phyloP scores from a whole-genome alignment of 257 asterid genomes.

The Nicotiana benthamiana region DNA sequence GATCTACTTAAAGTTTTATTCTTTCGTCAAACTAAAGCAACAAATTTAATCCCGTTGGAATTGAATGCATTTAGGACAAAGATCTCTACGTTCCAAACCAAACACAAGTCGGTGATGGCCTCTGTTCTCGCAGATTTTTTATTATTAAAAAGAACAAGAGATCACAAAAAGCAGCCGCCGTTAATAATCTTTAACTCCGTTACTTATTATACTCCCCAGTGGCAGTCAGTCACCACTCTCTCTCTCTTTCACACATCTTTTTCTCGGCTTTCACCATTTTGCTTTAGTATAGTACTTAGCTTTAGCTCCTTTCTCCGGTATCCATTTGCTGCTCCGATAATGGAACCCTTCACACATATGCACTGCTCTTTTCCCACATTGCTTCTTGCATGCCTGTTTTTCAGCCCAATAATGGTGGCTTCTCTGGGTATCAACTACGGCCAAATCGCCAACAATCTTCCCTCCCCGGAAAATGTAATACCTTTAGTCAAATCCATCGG shows the following conservation, averaged over 20 bases:
- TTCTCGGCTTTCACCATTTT: not conserved
- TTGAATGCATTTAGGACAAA: not conserved
- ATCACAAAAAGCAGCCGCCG: not conserved
- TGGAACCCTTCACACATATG: not conserved
- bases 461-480: slow-evolving; percentile 52
- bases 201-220: not conserved
- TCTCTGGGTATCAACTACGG: slow-evolving; percentile 80
- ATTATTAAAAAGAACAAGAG: not conserved
- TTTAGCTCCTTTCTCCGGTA: not conserved
- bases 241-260: not conserved
- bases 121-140: not conserved
- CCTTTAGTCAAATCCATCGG: slow-evolving; percentile 67
- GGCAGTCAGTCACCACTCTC: not conserved
- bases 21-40: slow-evolving; percentile 4
- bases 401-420: slow-evolving; percentile 19
- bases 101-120: not conserved
- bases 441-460: slow-evolving; percentile 75
- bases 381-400: not conserved
- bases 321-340: not conserved
- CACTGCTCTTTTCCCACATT: not conserved
- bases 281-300: not conserved
- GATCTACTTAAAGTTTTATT: not conserved
- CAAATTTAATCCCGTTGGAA: not conserved
- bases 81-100: not conserved
- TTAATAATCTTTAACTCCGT: not conserved